Conservation (phyloP, 345 rosid species). For the Eucalyptus polyanthemos region DNA sequence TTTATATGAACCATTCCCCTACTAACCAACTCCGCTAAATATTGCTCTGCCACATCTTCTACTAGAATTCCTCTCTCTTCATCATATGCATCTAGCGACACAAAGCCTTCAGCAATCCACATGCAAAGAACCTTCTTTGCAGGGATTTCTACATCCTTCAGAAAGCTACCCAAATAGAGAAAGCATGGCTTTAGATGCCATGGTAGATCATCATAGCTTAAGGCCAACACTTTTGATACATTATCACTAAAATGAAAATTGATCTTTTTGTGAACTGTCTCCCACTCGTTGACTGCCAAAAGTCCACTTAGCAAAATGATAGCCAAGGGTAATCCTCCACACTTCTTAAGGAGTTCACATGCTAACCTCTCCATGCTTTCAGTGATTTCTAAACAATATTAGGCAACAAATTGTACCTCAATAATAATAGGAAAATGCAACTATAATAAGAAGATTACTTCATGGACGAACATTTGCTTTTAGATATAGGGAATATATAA, state of each 20-base stretch:
- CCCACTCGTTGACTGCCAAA: fast-evolving
- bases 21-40: constrained; percentile 8
- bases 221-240: too few relatives aligned
- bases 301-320: too few relatives aligned
- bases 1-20: constrained; percentile 26
- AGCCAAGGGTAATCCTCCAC: too few relatives aligned
- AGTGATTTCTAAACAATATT: neutral
- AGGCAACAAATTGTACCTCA: neutral
- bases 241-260: too few relatives aligned
- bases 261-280: too few relatives aligned
- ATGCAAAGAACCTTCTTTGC: constrained; percentile 11
- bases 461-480: fast-evolving
- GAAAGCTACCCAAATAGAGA: constrained; percentile 9
- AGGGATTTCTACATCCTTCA: constrained; percentile 17
- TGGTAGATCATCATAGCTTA: constrained; percentile 17
- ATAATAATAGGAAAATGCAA: too few relatives aligned
- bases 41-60: constrained; percentile 15
- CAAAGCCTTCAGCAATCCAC: constrained; percentile 40
- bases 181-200: constrained; percentile 16
- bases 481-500: too few relatives aligned
- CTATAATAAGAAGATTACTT: too few relatives aligned
- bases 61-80: neutral
- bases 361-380: constrained; percentile 1
- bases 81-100: neutral
- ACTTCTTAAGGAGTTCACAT: constrained; percentile 6